These are phyloP conservation scores for Arachis hypogaea DNA, from an alignment of 306 rosid genomes.

Conservation along the genomic window DNA sequence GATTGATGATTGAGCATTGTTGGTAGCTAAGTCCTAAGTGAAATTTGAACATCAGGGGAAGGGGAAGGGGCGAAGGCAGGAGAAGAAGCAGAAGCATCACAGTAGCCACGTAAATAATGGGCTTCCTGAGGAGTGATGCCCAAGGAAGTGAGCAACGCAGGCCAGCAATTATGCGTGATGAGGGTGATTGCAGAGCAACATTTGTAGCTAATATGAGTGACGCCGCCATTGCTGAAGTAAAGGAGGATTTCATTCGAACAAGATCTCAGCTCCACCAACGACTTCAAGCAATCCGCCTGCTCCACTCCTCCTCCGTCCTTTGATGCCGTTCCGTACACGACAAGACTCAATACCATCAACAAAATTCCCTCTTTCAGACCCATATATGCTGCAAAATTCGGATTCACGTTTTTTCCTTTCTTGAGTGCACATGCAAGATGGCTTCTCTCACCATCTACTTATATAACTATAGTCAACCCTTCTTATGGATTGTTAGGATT, in stretches of 20 bases:
- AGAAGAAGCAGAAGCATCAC: constrained; percentile 32
- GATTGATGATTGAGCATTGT: too few species aligned
- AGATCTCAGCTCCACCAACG: constrained; percentile 40
- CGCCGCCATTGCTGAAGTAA: constrained; percentile 39
- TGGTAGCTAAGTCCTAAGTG: too few species aligned
- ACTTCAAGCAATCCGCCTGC: constrained; percentile 40
- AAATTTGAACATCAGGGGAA: neutral
- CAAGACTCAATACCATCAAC: neutral
- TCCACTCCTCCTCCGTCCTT: neutral
- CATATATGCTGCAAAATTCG: neutral
- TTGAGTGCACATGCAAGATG: too few species aligned
- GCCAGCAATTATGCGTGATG: constrained; percentile 57
- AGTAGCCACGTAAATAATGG: constrained; percentile 40
- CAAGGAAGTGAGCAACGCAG: constrained; percentile 43
- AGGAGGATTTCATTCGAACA: constrained; percentile 45
- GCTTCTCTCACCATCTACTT: too few species aligned
- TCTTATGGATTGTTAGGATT: too few species aligned
- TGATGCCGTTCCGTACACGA: constrained; percentile 6
- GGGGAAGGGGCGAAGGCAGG: constrained; percentile 31
- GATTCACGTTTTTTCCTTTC: too few species aligned
- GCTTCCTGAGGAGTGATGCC: constrained; percentile 45
- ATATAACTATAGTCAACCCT: too few species aligned
- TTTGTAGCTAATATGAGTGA: constrained; percentile 33
- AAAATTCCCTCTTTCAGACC: constrained; percentile 11
- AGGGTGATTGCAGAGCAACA: constrained; percentile 48